Percentiles rank a stretch among this genome's conserved stretches.
Conservation (phyloP, 2,329 filamentous ascomycete genomes). For the Fusarium veterinarium region DNA sequence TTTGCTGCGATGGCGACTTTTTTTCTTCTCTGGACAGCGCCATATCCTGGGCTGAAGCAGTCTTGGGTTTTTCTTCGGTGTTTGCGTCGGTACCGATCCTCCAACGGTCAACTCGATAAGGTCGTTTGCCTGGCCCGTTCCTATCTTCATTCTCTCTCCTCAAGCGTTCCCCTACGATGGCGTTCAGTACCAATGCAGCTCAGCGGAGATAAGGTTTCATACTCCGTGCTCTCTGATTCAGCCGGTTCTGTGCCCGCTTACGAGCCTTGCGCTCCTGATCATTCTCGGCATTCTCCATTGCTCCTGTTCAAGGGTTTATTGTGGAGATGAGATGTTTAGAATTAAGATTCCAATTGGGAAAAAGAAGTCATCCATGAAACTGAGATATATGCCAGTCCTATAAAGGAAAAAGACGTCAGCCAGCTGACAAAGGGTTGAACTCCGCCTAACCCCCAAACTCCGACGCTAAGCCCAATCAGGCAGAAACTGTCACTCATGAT, state of each 20-base stretch:
- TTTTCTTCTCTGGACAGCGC: background rate
- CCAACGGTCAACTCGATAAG: constrained; percentile 28
- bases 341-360: background rate
- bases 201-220: background rate
- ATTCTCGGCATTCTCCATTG: background rate
- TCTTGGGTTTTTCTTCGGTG: background rate
- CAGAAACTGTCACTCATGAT: constrained; percentile 26
- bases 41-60: too few relatives aligned
- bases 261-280: constrained; percentile 10
- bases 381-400: background rate
- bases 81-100: background rate
- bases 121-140: background rate
- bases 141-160: background rate
- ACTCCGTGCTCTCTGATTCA: constrained; percentile 35
- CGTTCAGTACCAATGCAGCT: background rate
- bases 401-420: constrained; percentile 28
- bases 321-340: background rate
- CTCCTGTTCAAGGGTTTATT: too few relatives aligned
- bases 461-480: constrained; percentile 20
- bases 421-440: constrained; percentile 2
- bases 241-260: constrained; percentile 25
- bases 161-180: background rate
- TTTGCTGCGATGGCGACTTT: too few relatives aligned
- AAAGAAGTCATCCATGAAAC: background rate
- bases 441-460: background rate